A percentile compares a stretch with the other conserved stretches of the same genome.
These are phyloP conservation scores for Phytophthora niederhauseri DNA, from an alignment of 352 stramenopile species.

Conservation along the genomic window DNA sequence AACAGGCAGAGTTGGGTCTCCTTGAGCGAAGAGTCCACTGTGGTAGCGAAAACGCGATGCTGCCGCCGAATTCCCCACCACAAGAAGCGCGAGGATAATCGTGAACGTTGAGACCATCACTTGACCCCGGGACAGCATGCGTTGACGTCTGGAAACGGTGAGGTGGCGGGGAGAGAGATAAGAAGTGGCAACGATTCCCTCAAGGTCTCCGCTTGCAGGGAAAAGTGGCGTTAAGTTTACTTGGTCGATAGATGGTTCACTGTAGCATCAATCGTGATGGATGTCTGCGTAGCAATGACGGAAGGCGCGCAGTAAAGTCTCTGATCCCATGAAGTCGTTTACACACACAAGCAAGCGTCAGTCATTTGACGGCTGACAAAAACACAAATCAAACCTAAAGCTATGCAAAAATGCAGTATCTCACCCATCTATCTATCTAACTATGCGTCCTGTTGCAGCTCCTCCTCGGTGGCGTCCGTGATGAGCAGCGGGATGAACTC, in stretches of 20 bases:
- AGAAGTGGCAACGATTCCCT: background rate
- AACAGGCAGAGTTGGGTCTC: conserved; percentile 8
- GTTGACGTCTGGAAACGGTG: background rate
- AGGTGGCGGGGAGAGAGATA: background rate
- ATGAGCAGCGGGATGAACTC: conserved; percentile 73
- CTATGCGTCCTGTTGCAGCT: conserved; percentile 18
- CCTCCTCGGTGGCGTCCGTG: conserved; percentile 37
- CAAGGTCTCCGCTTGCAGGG: background rate
- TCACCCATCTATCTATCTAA: background rate
- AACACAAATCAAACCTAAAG: conserved; percentile 5
- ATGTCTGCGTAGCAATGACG: background rate
- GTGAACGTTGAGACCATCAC: background rate
- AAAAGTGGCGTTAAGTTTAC: conserved; percentile 8
- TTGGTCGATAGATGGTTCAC: conserved; percentile 15
- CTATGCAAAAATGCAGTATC: conserved; percentile 3
- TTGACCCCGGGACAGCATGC: background rate
- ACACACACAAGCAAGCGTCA: conserved; percentile 24
- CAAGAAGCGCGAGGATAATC: conserved; percentile 4
- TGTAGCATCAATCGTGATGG: background rate
- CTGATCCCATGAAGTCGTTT: conserved; percentile 21
- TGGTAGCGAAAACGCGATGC: conserved; percentile 19
- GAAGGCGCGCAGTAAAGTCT: background rate
- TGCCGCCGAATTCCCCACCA: conserved; percentile 9
- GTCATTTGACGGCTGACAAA: conserved; percentile 3
- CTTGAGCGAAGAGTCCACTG: conserved; percentile 32